These are phyloP conservation scores for Porcisia deanei DNA, from an alignment of 208 protist species.

Conservation along the genomic window DNA sequence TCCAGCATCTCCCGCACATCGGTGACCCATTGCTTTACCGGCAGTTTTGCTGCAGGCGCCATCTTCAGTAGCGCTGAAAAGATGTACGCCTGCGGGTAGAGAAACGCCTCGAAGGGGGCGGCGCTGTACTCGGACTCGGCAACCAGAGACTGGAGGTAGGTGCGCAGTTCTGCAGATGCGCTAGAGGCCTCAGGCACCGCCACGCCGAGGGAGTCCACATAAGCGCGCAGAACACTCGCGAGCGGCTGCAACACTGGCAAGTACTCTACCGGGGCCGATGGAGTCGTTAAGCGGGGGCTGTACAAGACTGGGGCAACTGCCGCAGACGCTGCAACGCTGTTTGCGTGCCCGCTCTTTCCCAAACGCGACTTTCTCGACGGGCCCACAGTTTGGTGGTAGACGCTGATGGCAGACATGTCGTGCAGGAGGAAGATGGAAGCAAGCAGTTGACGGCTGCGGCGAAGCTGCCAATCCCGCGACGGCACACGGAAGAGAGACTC, in stretches of 20 bases:
- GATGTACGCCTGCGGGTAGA: constrained; percentile 71
- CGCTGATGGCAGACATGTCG: constrained; percentile 60
- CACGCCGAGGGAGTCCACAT: constrained; percentile 37
- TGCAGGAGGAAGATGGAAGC: constrained; percentile 68
- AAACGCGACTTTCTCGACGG: constrained; percentile 42
- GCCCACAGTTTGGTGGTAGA: constrained; percentile 30
- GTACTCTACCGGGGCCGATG: constrained; percentile 19
- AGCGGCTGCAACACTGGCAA: constrained; percentile 48
- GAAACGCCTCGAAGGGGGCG: constrained; percentile 45
- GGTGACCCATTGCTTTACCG: constrained; percentile 53
- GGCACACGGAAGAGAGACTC: constrained; percentile 57
- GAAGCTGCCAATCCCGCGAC: constrained; percentile 33
- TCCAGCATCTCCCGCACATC: constrained; percentile 39
- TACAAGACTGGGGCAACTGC: constrained; percentile 20
- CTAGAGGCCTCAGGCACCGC: constrained; percentile 11
- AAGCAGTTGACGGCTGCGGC: constrained; percentile 45
- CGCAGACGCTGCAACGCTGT: background rate
- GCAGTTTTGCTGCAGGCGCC: constrained; percentile 36
- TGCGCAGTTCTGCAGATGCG: constrained; percentile 20
- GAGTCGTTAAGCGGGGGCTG: constrained; percentile 5
- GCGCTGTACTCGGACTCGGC: constrained; percentile 24
- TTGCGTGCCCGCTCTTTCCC: constrained; percentile 24
- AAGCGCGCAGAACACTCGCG: constrained; percentile 35
- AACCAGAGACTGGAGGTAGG: constrained; percentile 33
- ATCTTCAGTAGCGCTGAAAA: constrained; percentile 61